phyloP scores from a whole-genome alignment of 2,329 filamentous ascomycete genomes.

The Zymoseptoria brevis region DNA sequence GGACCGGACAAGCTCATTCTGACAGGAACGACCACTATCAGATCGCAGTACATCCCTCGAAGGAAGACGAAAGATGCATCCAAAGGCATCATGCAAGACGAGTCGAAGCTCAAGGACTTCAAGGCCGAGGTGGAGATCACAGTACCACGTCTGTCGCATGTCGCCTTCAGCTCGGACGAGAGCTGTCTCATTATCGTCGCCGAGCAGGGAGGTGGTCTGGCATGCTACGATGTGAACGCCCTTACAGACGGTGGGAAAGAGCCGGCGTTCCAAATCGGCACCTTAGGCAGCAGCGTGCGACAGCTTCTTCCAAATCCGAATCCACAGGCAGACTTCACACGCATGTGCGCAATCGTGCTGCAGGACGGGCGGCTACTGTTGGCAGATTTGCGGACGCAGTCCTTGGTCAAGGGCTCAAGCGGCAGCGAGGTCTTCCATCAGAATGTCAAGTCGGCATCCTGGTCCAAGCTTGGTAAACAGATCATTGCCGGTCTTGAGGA shows the following conservation, averaged over 20 bases:
- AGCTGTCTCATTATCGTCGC: constrained; percentile 74
- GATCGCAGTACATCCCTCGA: constrained; percentile 55
- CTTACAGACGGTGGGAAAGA: constrained; percentile 60
- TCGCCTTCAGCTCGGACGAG: constrained; percentile 87
- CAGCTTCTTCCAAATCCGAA: constrained; percentile 74
- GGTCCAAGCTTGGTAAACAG: constrained; percentile 92
- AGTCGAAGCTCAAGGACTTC: constrained; percentile 1
- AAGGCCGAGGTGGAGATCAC: constrained; percentile 56
- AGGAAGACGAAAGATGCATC: constrained; percentile 1
- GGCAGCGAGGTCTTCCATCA: constrained; percentile 58
- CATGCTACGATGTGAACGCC: constrained; percentile 68
- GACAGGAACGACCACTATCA: constrained; percentile 66
- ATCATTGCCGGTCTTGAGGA: constrained; percentile 77
- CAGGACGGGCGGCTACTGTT: constrained; percentile 73
- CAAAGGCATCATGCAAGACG: constrained; percentile 2
- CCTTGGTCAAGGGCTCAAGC: constrained; percentile 49
- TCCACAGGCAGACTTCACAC: constrained; percentile 51
- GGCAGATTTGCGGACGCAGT: constrained; percentile 65
- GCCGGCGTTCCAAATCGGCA: constrained; percentile 66
- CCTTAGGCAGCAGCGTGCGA: constrained; percentile 65
- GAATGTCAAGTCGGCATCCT: constrained; percentile 75
- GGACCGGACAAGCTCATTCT: constrained; percentile 73
- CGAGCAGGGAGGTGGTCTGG: constrained; percentile 70
- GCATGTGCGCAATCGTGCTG: constrained; percentile 70
- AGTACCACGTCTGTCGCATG: constrained; percentile 73